These are phyloP conservation scores for Cucurbitaria berberidis DNA, from an alignment of 2,329 filamentous ascomycete genomes.

Conservation along the genomic window DNA sequence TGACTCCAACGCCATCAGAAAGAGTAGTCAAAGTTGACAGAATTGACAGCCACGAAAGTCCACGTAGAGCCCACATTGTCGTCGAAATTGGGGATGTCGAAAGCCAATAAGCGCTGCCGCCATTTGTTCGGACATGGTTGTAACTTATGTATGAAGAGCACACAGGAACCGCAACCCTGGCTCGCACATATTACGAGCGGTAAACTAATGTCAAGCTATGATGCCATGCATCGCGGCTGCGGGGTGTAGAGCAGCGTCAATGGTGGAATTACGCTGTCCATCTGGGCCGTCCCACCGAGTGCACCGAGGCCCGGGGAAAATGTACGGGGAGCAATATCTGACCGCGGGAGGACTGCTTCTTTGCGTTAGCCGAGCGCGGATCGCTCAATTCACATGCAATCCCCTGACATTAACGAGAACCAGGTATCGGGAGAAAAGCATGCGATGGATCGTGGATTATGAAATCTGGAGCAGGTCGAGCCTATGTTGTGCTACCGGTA, in stretches of 20 bases:
- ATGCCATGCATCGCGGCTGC: slow-evolving; percentile 8
- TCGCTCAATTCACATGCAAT: not conserved
- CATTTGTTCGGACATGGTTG: slow-evolving; percentile 16
- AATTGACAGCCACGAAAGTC: slow-evolving; percentile 32
- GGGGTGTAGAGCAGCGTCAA: slow-evolving; percentile 10
- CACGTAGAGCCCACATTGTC: slow-evolving; percentile 27
- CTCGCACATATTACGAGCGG: slow-evolving; percentile 15
- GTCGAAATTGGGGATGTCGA: slow-evolving; percentile 13
- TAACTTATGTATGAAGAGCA: slow-evolving; percentile 20
- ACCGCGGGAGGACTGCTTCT: slow-evolving; percentile 12
- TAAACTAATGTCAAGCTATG: slow-evolving; percentile 17
- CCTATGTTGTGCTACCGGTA: not conserved
- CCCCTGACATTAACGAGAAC: not conserved
- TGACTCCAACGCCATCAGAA: slow-evolving; percentile 17
- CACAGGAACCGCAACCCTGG: slow-evolving; percentile 13
- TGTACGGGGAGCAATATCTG: not conserved
- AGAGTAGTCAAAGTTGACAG: slow-evolving; percentile 23
- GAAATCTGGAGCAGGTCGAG: not conserved
- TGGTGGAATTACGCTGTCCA: slow-evolving; percentile 17
- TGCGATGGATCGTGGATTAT: not conserved
- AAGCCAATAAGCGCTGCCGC: slow-evolving; percentile 24
- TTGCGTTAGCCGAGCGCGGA: slow-evolving; percentile 6
- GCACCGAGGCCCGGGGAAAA: slow-evolving; percentile 13
- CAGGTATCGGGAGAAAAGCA: slow-evolving; percentile 2
- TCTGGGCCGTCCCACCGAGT: slow-evolving; percentile 7